A percentile compares a stretch with the other conserved stretches of the same genome.
Conservation (phyloP, 768 basidiomycete species). For the Boletus vermiculosoides region DNA sequence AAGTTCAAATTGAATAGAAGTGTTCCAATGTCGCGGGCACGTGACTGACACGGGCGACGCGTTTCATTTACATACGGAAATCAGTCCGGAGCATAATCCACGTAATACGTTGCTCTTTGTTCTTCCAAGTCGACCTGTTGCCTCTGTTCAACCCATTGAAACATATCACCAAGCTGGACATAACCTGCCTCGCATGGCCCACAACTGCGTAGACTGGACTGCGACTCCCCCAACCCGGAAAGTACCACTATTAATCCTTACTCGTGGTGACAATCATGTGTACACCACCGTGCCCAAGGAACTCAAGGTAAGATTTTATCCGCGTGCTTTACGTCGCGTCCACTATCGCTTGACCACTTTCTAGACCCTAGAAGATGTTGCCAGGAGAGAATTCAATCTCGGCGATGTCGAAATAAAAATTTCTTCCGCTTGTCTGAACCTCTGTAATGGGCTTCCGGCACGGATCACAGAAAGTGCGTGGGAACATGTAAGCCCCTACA, state of each 20-base stretch:
- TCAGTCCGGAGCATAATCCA: not conserved
- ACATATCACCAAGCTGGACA: not conserved
- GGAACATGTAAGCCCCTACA: conserved; percentile 16
- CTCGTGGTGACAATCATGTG: conserved; percentile 10
- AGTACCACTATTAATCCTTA: conserved; percentile 20
- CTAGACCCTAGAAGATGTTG: conserved; percentile 19
- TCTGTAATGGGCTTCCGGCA: conserved; percentile 20
- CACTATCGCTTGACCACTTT: not conserved
- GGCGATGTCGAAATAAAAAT: conserved; percentile 14
- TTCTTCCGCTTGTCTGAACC: conserved; percentile 21
- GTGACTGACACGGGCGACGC: conserved; percentile 10
- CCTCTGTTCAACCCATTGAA: not conserved
- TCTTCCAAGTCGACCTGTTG: not conserved
- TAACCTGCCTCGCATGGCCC: conserved; percentile 11
- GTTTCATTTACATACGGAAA: not conserved
- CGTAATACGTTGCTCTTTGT: not conserved
- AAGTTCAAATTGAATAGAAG: not conserved
- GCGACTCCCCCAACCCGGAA: conserved; percentile 20
- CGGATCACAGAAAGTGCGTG: conserved; percentile 24
- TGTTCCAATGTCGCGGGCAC: not conserved
- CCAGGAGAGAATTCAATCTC: conserved; percentile 22
- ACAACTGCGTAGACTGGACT: conserved; percentile 30
- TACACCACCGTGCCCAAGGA: conserved; percentile 20
- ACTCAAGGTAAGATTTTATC: conserved; percentile 10
- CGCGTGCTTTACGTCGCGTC: not conserved